Evolutionary conservation across 2,329 filamentous ascomycete genomes (phyloP).

Genomic region (Corniculantispora saksenae): DNA sequence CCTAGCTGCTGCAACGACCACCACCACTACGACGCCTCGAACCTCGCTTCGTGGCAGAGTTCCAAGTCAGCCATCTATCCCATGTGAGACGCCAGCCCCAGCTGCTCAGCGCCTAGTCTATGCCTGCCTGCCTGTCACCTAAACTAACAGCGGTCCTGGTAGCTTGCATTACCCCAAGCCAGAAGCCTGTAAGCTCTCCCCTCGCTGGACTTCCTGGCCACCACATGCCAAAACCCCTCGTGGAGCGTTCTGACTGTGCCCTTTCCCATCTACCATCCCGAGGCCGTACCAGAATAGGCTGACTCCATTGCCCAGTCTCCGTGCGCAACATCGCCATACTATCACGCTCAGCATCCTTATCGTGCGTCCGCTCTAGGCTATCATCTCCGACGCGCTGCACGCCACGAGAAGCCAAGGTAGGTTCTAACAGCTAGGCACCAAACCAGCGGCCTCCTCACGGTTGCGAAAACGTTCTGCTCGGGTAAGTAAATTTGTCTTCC

Average conservation of each 20-base stretch:
- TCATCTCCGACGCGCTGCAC: constrained; percentile 6
- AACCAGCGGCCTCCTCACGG: neutral
- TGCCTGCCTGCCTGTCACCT: neutral
- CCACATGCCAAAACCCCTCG: constrained; percentile 6
- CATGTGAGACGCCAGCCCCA: constrained; percentile 16
- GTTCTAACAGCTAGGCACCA: neutral
- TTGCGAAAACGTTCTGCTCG: neutral
- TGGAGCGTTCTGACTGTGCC: neutral
- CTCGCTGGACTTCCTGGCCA: neutral
- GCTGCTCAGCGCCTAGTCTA: neutral
- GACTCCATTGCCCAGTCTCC: neutral
- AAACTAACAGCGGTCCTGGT: neutral
- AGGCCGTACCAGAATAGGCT: constrained; percentile 1
- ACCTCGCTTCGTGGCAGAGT: neutral
- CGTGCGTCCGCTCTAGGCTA: constrained; percentile 3
- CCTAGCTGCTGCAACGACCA: neutral
- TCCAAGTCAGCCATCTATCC: neutral
- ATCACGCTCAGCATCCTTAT: neutral
- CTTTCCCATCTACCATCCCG: neutral
- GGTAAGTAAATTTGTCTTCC: neutral
- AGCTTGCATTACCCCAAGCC: neutral
- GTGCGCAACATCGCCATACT: neutral
- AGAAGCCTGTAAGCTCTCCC: constrained; percentile 1
- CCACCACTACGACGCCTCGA: constrained; percentile 1
- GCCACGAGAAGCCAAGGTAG: neutral